Conservation (phyloP, 2,329 filamentous ascomycete genomes). For the Lecanosticta acicola region DNA sequence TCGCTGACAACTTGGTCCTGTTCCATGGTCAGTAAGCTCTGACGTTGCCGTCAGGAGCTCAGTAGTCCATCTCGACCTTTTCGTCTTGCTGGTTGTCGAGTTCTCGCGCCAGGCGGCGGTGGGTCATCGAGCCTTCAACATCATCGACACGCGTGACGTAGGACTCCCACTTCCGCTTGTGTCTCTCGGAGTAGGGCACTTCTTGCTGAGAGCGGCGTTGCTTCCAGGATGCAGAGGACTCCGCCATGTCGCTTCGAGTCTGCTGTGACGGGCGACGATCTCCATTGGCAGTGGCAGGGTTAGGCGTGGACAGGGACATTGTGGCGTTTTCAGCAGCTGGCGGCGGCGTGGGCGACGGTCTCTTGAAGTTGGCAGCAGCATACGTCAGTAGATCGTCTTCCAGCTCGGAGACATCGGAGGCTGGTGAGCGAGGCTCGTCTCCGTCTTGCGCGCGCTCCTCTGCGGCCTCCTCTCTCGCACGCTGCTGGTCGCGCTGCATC, state of each 20-base stretch:
- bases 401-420: slow-evolving; percentile 24
- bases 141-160: slow-evolving; percentile 34
- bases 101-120: slow-evolving; percentile 41
- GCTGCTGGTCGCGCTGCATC: slow-evolving; percentile 50
- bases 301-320: not conserved
- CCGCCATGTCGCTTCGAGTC: slow-evolving; percentile 18
- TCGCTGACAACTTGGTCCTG: no score
- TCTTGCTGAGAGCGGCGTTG: slow-evolving; percentile 13
- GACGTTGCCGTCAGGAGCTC: slow-evolving; percentile 5
- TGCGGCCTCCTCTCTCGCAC: slow-evolving; percentile 12
- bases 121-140: slow-evolving; percentile 37
- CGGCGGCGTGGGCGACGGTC: not conserved
- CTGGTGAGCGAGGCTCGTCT: slow-evolving; percentile 16
- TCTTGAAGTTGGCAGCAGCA: slow-evolving; percentile 8
- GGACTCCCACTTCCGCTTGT: slow-evolving; percentile 34
- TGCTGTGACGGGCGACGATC: slow-evolving; percentile 2
- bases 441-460: slow-evolving; percentile 5
- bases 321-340: not conserved
- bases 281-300: slow-evolving; percentile 1
- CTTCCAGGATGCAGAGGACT: slow-evolving; percentile 13
- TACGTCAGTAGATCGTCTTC: slow-evolving; percentile 22
- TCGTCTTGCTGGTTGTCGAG: slow-evolving; percentile 38
- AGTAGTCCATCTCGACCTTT: slow-evolving; percentile 46
- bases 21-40: not conserved
- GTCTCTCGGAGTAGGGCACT: slow-evolving; percentile 28